phyloP scores from a whole-genome alignment of 306 rosid genomes.

The Malus sylvestris region DNA sequence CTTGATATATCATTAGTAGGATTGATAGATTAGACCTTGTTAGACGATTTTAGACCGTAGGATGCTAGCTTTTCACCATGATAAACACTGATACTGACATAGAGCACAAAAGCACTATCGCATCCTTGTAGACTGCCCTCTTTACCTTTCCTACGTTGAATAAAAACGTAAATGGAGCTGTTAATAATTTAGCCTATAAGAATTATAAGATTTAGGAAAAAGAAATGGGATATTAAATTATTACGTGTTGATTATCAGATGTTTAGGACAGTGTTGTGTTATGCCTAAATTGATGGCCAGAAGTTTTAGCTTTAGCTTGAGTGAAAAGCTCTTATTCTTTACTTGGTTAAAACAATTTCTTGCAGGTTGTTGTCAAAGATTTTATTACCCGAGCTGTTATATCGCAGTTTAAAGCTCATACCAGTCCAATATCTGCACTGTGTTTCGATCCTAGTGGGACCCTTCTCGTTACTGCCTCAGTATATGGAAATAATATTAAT shows the following conservation, averaged over 20 bases:
- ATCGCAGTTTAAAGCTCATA: slow-evolving; percentile 82
- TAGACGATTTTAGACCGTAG: neutral
- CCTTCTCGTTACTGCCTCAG: slow-evolving; percentile 81
- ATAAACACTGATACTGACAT: neutral
- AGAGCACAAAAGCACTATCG: neutral
- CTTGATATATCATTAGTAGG: neutral
- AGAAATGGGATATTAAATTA: neutral
- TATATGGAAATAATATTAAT: slow-evolving; percentile 76
- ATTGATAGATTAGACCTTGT: neutral
- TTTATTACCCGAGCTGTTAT: slow-evolving; percentile 61
- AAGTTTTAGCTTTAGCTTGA: neutral
- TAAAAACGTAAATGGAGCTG: neutral
- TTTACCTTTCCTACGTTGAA: neutral
- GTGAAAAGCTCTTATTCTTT: slow-evolving; percentile 2
- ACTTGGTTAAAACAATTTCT: slow-evolving; percentile 28
- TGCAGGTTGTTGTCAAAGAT: slow-evolving; percentile 78
- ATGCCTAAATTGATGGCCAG: neutral
- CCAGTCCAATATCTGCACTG: slow-evolving; percentile 85
- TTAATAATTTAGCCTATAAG: neutral
- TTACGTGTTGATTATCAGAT: neutral
- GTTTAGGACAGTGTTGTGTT: neutral
- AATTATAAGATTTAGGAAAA: neutral
- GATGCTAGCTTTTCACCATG: neutral
- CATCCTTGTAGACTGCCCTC: slow-evolving; percentile 1
- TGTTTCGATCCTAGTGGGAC: slow-evolving; percentile 93